A percentile compares a stretch with the other conserved stretches of the same genome.
phyloP scores from a whole-genome alignment of 2,329 filamentous ascomycete genomes.

The Hansfordia pulvinata region DNA sequence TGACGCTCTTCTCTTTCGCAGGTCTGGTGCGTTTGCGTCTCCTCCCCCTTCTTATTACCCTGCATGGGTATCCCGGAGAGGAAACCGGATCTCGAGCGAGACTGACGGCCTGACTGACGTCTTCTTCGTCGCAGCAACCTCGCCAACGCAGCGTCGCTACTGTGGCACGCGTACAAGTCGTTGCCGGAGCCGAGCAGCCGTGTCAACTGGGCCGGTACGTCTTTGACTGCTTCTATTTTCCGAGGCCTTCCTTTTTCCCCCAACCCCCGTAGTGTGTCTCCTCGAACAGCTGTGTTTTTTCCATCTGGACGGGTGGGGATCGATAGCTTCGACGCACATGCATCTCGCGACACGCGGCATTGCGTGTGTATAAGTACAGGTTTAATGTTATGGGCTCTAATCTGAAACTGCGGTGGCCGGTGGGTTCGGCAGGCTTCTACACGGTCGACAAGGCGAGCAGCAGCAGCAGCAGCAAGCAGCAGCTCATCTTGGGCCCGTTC shows the following conservation, averaged over 20 bases:
- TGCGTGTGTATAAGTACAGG: no score
- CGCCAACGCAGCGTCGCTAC: conserved; percentile 58
- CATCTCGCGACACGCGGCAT: background rate
- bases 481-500: conserved; percentile 67
- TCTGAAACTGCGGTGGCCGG: no score
- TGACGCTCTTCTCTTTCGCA: background rate
- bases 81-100: background rate
- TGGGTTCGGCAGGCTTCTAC: conserved; percentile 56
- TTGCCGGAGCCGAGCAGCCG: conserved; percentile 48
- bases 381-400: no score
- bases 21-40: background rate
- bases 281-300: conserved; percentile 1
- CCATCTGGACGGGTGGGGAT: no score
- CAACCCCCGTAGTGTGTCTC: conserved; percentile 1
- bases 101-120: conserved; percentile 1
- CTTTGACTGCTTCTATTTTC: no score
- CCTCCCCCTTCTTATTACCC: no score
- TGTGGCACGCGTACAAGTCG: conserved; percentile 71
- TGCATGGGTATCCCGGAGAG: no score
- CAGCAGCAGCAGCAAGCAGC: conserved; percentile 18
- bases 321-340: no score
- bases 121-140: conserved; percentile 47
- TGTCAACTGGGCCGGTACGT: conserved; percentile 63
- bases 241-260: conserved; percentile 2
- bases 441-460: conserved; percentile 36